Evolutionary conservation across 352 stramenopile genomes (phyloP), one percentile per base, ranked within the genome.

Genomic region (Phytophthora agathidicida): DNA sequence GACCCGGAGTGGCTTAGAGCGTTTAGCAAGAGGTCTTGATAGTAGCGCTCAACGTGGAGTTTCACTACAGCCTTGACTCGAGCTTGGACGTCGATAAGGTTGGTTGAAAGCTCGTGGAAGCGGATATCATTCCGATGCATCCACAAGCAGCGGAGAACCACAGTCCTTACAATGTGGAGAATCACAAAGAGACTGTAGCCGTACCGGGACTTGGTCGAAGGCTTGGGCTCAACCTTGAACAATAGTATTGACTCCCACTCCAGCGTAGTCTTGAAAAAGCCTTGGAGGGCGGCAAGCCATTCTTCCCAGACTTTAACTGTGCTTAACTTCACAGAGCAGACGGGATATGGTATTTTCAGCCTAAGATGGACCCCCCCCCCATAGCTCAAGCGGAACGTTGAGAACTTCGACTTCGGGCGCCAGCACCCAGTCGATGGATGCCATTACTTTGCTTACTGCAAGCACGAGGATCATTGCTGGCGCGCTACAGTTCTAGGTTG

Each of bases 91-190:
- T 47, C 39, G 13, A 47, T 20, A 0, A 47, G 5, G 13, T 47
- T 47, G 7, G 39, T 6, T 6, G 8, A 5, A 4, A 35, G 5
- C 0, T 2, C 20, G 16, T 53, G 19, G 20, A 53, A 53, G 4
- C 45, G 30, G 22, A 53, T 22, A 19, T 53, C 45, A 24, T 53
- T 53, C 31, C 45, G 32, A 13, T 53, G 45, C 31, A 43, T 53
- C 45, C 45, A 53, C 0, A 53, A 22, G 22, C 20, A 43, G 3
- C 45, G 45, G 10, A 43, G 32, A 26, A 53, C 32, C 1, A 43
- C 20, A 1, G 19, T 14, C 0, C 45, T 19, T 1, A 43, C 20
- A 8, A 53, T 33, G 14, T 43, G 45, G 4, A 53, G 31, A 5
- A 32, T 6, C 3, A 35, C 6, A 23, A 43, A 53, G 3, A 53